These are phyloP conservation scores for Guyanaporus albipodus DNA, from an alignment of 768 basidiomycete species.

Conservation along the genomic window DNA sequence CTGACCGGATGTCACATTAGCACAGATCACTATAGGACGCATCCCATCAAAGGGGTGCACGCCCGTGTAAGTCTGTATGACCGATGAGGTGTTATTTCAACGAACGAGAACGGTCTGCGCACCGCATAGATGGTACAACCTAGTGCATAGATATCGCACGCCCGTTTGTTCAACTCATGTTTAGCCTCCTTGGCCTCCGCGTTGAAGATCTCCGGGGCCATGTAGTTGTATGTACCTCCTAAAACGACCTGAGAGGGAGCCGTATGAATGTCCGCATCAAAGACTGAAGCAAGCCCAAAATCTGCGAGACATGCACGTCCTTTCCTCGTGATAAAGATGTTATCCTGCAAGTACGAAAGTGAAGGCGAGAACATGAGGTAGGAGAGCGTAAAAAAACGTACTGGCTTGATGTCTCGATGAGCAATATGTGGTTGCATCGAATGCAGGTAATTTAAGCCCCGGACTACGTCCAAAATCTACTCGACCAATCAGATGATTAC, in stretches of 20 bases:
- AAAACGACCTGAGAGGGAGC: slow-evolving; percentile 5
- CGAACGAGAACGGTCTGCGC: neutral
- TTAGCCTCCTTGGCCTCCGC: slow-evolving; percentile 3
- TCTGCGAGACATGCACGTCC: slow-evolving; percentile 47
- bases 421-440: slow-evolving; percentile 36
- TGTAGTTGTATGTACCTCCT: slow-evolving; percentile 18
- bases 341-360: slow-evolving; percentile 34
- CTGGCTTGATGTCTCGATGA: slow-evolving; percentile 31
- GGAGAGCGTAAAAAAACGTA: slow-evolving; percentile 5
- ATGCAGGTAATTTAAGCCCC: slow-evolving; percentile 44
- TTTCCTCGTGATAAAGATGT: slow-evolving; percentile 42
- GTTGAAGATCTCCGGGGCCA: slow-evolving; percentile 24
- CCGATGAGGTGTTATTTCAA: neutral
- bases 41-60: slow-evolving; percentile 7
- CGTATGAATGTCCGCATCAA: slow-evolving; percentile 15
- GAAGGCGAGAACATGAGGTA: neutral
- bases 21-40: fast-evolving
- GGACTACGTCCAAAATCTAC: slow-evolving; percentile 41
- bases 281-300: slow-evolving; percentile 38
- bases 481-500: neutral
- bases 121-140: slow-evolving; percentile 41
- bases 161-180: slow-evolving; percentile 23
- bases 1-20: neutral
- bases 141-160: slow-evolving; percentile 40
- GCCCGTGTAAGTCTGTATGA: slow-evolving; percentile 13